These are phyloP conservation scores for Candida pseudoviswanathii DNA, from an alignment of 1,139 yeast genomes.

Conservation along the genomic window DNA sequence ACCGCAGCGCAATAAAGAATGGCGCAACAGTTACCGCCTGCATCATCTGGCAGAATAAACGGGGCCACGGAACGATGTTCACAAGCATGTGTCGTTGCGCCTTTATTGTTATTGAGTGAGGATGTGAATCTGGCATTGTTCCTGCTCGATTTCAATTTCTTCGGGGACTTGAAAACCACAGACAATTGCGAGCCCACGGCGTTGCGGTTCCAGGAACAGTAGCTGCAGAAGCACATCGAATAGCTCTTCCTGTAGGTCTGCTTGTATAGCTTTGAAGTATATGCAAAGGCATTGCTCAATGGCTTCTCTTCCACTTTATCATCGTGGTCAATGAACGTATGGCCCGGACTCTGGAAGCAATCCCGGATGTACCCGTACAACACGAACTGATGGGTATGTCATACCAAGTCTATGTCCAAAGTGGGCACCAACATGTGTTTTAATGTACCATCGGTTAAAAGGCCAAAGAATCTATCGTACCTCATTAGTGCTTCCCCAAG, in stretches of 20 bases:
- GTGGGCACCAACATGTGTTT: conserved; percentile 33
- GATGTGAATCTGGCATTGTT: too few relatives aligned
- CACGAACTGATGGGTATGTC: conserved; percentile 44
- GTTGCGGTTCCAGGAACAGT: conserved; percentile 13
- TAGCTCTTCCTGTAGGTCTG: conserved; percentile 15
- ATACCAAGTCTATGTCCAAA: conserved; percentile 39
- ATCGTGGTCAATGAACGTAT: conserved; percentile 18
- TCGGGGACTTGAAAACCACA: neutral
- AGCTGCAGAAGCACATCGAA: conserved; percentile 19
- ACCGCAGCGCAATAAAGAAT: too few relatives aligned
- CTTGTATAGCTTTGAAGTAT: conserved; percentile 18
- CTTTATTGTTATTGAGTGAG: too few relatives aligned
- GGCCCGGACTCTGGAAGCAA: conserved; percentile 17
- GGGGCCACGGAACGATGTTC: too few relatives aligned
- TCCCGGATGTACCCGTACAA: conserved; percentile 26
- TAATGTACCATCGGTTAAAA: conserved; percentile 17
- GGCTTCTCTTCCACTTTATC: conserved; percentile 17
- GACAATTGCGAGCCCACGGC: neutral
- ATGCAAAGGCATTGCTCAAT: conserved; percentile 15
- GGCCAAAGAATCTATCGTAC: conserved; percentile 27
- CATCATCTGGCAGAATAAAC: too few relatives aligned
- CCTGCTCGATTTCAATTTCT: too few relatives aligned
- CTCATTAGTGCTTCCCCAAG: conserved; percentile 24
- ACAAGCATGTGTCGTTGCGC: too few relatives aligned
- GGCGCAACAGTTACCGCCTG: too few relatives aligned